Percentiles rank a stretch among this genome's conserved stretches.
phyloP scores from a whole-genome alignment of 768 basidiomycete genomes.

The Hericium rajendrae region DNA sequence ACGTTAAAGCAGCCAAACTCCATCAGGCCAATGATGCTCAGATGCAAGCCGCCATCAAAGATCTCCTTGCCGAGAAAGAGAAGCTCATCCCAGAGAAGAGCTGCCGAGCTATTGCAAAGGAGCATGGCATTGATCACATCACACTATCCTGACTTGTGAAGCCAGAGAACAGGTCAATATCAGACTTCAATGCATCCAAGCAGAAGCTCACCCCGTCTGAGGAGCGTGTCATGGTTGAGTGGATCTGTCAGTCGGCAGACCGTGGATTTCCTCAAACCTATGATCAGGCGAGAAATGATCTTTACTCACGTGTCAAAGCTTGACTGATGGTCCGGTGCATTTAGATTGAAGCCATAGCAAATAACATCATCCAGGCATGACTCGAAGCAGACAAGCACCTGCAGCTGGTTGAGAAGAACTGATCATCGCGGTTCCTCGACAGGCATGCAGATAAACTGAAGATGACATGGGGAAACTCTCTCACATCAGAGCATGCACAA shows the following conservation, averaged over 20 bases:
- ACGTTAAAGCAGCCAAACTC: too few relatives aligned
- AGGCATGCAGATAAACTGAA: constrained; percentile 21
- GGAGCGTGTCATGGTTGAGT: constrained; percentile 21
- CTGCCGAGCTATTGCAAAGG: too few relatives aligned
- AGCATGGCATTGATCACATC: too few relatives aligned
- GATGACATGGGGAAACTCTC: constrained; percentile 22
- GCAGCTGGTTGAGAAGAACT: constrained; percentile 24
- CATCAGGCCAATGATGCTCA: too few relatives aligned
- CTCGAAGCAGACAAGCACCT: constrained; percentile 2
- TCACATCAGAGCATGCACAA: constrained; percentile 25
- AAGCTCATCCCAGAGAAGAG: too few relatives aligned
- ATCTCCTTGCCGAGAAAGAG: too few relatives aligned
- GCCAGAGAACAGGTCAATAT: constrained; percentile 11
- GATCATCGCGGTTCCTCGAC: constrained; percentile 22
- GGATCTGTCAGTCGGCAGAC: constrained; percentile 19
- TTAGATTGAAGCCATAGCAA: constrained; percentile 19
- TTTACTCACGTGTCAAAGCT: constrained; percentile 4
- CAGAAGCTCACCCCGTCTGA: constrained; percentile 23
- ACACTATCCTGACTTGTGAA: too few relatives aligned
- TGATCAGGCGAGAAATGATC: neutral
- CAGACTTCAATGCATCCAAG: constrained; percentile 20
- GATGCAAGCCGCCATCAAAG: too few relatives aligned
- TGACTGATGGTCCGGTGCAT: constrained; percentile 23
- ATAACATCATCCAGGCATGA: neutral
- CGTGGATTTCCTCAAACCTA: constrained; percentile 25